Percentiles rank a stretch among this genome's conserved stretches.
These are phyloP conservation scores for Adansonia madagascariensis DNA, from an alignment of 441 rosid genomes.

Conservation along the genomic window DNA sequence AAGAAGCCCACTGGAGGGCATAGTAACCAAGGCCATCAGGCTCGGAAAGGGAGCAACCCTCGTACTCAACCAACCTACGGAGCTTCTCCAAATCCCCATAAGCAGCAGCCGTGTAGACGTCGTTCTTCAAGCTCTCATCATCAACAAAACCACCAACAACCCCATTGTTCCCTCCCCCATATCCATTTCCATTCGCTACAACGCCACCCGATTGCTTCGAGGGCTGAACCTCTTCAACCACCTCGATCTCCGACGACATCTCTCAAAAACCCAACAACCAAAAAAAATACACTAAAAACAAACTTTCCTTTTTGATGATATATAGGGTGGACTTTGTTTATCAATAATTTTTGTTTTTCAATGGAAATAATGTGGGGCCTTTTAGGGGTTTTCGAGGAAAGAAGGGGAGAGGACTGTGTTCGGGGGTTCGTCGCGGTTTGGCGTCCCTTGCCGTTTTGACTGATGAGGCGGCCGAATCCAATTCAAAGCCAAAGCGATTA, in stretches of 20 bases:
- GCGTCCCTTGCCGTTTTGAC: conserved; percentile 49
- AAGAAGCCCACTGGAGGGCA: conserved; percentile 96
- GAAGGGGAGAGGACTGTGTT: not conserved
- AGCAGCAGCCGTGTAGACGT: conserved; percentile 89
- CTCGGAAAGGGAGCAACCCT: conserved; percentile 78
- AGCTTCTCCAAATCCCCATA: conserved; percentile 95
- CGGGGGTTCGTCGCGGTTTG: conserved; percentile 23
- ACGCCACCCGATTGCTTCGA: conserved; percentile 28
- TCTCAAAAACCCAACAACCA: conserved; percentile 12
- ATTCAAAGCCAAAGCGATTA: conserved; percentile 18
- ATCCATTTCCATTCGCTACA: conserved; percentile 42
- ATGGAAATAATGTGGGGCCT: not conserved
- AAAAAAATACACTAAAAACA: not conserved
- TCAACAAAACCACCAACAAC: conserved; percentile 4
- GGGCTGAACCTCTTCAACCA: conserved; percentile 62
- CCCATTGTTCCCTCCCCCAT: conserved; percentile 34
- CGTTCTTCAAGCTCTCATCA: conserved; percentile 59
- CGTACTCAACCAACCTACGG: conserved; percentile 82
- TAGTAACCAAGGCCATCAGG: conserved; percentile 87
- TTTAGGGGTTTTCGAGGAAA: conserved; percentile 43
- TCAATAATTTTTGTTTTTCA: not conserved
- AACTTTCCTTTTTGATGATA: not conserved
- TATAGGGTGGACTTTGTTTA: conserved; percentile 7
- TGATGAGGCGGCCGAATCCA: conserved; percentile 17
- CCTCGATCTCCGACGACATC: conserved; percentile 96